Conservation (phyloP, 2,329 filamentous ascomycete species). For the Fusarium tjaetaba region DNA sequence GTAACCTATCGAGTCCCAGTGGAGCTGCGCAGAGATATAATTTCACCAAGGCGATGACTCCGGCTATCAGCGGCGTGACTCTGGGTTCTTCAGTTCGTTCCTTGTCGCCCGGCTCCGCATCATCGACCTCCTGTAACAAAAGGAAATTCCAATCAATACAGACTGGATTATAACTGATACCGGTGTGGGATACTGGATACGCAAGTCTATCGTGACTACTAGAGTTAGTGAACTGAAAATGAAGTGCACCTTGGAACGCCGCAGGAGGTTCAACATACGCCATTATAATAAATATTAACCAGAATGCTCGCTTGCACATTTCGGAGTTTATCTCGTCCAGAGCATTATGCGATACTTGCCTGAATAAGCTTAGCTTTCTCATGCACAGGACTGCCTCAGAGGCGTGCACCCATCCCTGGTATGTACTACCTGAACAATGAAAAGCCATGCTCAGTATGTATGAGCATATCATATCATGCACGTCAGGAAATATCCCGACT, state of each 20-base stretch:
- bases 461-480: background rate
- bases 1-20: background rate
- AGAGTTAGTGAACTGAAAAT: fast-evolving
- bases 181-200: background rate
- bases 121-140: background rate
- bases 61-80: background rate
- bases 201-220: background rate
- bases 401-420: background rate
- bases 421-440: background rate
- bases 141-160: background rate
- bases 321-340: background rate
- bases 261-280: background rate
- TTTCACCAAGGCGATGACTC: background rate
- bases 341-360: background rate
- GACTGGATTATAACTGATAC: background rate
- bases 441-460: background rate
- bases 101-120: fast-evolving
- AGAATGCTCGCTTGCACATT: background rate
- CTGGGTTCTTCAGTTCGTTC: background rate
- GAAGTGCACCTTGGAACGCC: fast-evolving
- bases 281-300: background rate
- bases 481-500: background rate
- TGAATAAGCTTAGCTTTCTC: background rate
- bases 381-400: background rate
- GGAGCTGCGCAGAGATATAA: background rate